Evolutionary conservation across 306 rosid genomes (phyloP).

Genomic region (Cucumis hystrix): DNA sequence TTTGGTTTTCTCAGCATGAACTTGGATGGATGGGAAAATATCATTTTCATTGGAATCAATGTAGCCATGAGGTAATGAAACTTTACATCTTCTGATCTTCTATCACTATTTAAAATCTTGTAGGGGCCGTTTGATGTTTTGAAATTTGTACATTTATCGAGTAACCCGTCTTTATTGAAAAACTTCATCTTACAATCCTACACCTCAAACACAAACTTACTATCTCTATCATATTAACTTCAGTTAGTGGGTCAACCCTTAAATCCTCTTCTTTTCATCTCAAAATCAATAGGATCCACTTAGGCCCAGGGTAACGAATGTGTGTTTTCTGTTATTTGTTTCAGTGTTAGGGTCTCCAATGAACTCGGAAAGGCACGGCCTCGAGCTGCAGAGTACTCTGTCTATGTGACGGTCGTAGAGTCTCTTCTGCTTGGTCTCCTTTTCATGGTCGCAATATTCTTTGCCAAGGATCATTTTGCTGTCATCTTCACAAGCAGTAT

Average conservation of each 20-base stretch:
- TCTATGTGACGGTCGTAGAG: slow-evolving; percentile 24
- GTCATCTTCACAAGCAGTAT: slow-evolving; percentile 16
- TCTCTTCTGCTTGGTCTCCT: slow-evolving; percentile 28
- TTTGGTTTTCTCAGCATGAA: slow-evolving; percentile 9
- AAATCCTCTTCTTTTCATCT: background rate
- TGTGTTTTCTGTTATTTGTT: background rate
- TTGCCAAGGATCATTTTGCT: slow-evolving; percentile 15
- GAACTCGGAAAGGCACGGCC: slow-evolving; percentile 42
- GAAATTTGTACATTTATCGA: no score
- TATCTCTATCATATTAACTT: no score
- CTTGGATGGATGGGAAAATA: slow-evolving; percentile 16
- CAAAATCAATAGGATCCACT: background rate
- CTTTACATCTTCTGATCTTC: background rate
- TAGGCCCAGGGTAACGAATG: background rate
- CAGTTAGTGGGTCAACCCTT: background rate
- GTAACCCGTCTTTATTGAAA: no score
- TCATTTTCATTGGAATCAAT: slow-evolving; percentile 22
- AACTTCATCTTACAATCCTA: no score
- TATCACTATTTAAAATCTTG: background rate
- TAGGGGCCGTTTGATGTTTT: no score
- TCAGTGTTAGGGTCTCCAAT: slow-evolving; percentile 48
- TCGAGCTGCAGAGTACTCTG: slow-evolving; percentile 36
- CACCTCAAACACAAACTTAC: no score
- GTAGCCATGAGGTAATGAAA: slow-evolving; percentile 17
- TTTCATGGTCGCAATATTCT: slow-evolving; percentile 14